phyloP scores from a whole-genome alignment of 371 early-diverging fungal genomes.

The Haplosporangium sp. region DNA sequence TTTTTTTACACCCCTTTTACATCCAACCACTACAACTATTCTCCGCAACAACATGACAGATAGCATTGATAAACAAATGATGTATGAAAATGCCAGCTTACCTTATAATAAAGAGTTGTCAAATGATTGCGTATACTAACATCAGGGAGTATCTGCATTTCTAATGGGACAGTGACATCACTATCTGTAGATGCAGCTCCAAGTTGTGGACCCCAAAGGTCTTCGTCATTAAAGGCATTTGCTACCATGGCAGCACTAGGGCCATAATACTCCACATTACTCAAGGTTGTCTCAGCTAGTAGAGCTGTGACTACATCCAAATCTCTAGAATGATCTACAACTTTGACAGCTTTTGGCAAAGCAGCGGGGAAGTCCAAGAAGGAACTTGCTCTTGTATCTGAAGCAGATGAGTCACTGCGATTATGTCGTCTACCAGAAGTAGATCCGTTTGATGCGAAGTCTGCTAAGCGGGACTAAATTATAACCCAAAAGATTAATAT shows the following conservation, averaged over 20 bases:
- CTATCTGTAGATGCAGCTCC: slow-evolving; percentile 19
- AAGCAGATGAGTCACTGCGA: not conserved
- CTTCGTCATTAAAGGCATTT: slow-evolving; percentile 28
- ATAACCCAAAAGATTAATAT: not conserved
- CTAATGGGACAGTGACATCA: slow-evolving; percentile 33
- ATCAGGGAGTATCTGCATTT: slow-evolving; percentile 29
- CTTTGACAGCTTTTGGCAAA: slow-evolving; percentile 19
- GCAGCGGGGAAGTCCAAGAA: slow-evolving; percentile 32
- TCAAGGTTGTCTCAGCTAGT: slow-evolving; percentile 30
- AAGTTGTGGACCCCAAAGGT: slow-evolving; percentile 39
- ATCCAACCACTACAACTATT: too few species aligned
- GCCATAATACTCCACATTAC: slow-evolving; percentile 20
- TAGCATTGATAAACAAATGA: not conserved
- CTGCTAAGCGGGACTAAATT: not conserved
- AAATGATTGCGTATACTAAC: slow-evolving; percentile 19
- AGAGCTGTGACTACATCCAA: slow-evolving; percentile 15
- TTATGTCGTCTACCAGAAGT: not conserved
- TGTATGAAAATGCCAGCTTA: not conserved
- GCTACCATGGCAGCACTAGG: slow-evolving; percentile 33
- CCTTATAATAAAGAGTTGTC: slow-evolving; percentile 31
- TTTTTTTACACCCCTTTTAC: too few species aligned
- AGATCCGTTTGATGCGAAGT: not conserved
- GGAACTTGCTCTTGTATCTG: not conserved
- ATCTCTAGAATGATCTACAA: slow-evolving; percentile 31
- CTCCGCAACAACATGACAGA: too few species aligned